phyloP scores from a whole-genome alignment of 768 basidiomycete species.

The Coprinellus micaceus region DNA sequence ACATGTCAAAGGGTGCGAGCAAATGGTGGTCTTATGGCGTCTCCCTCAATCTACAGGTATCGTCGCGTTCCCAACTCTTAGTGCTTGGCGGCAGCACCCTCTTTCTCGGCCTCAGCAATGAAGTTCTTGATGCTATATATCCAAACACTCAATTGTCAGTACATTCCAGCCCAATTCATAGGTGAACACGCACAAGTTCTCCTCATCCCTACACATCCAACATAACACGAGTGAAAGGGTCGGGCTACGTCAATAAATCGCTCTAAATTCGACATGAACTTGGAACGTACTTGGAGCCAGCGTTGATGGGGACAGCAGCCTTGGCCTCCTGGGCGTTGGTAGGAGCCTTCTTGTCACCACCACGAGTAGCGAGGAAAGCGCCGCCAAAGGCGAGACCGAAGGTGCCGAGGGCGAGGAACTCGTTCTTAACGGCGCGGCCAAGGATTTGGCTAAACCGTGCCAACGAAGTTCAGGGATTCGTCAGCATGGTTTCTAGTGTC shows the following conservation, averaged over 20 bases:
- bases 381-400: constrained; percentile 54
- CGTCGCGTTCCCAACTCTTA: too few relatives aligned
- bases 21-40: too few relatives aligned
- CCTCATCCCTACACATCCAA: constrained; percentile 62
- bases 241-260: background rate
- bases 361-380: constrained; percentile 50
- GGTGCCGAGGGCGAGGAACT: constrained; percentile 72
- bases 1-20: too few relatives aligned
- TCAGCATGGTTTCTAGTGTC: background rate
- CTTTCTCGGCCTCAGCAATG: constrained; percentile 81
- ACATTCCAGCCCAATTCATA: constrained; percentile 5
- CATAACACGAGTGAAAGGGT: constrained; percentile 10
- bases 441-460: constrained; percentile 56
- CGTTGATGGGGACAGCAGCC: constrained; percentile 59
- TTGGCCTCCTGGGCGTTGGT: constrained; percentile 55
- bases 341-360: constrained; percentile 50
- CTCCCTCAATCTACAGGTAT: too few relatives aligned
- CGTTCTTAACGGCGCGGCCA: constrained; percentile 77
- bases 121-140: constrained; percentile 67
- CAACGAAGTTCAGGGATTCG: background rate
- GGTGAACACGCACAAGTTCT: constrained; percentile 59
- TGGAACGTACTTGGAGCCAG: constrained; percentile 61
- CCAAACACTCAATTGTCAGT: constrained; percentile 19
- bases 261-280: background rate
- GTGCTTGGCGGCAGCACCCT: constrained; percentile 41